A percentile compares a stretch with the other conserved stretches of the same genome.
phyloP scores from a whole-genome alignment of 768 basidiomycete genomes.

The Pleurotus pulmonarius region DNA sequence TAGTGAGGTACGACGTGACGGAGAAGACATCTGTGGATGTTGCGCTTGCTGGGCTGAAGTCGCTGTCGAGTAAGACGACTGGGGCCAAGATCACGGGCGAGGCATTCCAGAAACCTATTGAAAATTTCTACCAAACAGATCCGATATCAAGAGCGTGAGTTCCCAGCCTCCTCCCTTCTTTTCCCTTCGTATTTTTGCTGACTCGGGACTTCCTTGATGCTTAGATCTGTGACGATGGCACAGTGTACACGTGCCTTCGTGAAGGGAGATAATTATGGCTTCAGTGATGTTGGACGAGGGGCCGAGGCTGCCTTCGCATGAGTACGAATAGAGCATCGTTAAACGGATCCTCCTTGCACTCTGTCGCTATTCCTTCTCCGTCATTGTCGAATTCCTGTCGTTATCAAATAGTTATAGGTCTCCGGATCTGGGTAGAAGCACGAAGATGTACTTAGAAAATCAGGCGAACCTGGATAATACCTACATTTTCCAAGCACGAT shows the following conservation, averaged over 20 bases:
- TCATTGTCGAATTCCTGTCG: no score
- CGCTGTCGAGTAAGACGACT: slow-evolving; percentile 47
- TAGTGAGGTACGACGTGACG: slow-evolving; percentile 79
- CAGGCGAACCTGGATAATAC: background rate
- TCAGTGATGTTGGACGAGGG: slow-evolving; percentile 44
- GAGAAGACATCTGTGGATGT: slow-evolving; percentile 77
- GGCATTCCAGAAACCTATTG: slow-evolving; percentile 75
- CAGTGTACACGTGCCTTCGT: slow-evolving; percentile 88
- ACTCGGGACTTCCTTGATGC: background rate
- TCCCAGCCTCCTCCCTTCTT: background rate
- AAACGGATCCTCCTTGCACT: background rate
- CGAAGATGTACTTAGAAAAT: background rate
- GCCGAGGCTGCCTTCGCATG: slow-evolving; percentile 42
- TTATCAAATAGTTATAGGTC: no score
- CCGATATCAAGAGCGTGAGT: slow-evolving; percentile 91
- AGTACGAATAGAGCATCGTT: background rate
- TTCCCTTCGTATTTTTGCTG: background rate
- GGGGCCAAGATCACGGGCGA: slow-evolving; percentile 53
- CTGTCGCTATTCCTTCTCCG: no score
- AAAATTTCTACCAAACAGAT: slow-evolving; percentile 96
- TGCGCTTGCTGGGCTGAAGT: slow-evolving; percentile 64
- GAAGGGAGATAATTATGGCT: slow-evolving; percentile 63
- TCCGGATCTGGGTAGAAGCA: background rate
- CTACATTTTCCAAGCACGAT: background rate
- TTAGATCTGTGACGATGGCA: slow-evolving; percentile 92